Evolutionary conservation across 75 land plant species (phyloP), one percentile per base, ranked within the genome.

Genomic region (Sequoia sempervirens): DNA sequence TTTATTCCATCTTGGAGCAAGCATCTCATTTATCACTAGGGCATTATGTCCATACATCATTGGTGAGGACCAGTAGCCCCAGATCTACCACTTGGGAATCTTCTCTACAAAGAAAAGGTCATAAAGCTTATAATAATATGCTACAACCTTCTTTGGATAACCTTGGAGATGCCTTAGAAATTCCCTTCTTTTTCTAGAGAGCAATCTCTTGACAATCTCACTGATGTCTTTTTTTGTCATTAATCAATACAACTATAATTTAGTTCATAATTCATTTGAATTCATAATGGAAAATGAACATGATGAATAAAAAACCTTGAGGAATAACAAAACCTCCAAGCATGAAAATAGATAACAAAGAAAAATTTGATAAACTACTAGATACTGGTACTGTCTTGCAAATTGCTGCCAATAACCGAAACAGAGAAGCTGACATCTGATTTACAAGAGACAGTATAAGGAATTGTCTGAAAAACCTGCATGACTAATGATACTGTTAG

Each of bases 391-490:
- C 84, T 43, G 84, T 86, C 83, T 91, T 87, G 61, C 91, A 90
- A 41, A 90, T 40, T 37, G 87, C 94, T 56, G 90, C 91, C 81
- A 91, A 83, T 75, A 92, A 87, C 1, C 92, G 86, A 75, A 94
- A 94, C 53, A 94, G 83, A 36, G 87, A 85, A 18, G 88, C 86
- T 40, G 92, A 87, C 94, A 92, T 92, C 80, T 92, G 91, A 87
- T 94, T 92, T 26, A 91, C 69, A 14, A 84, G 83, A 52, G 91
- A 83, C 11, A 91, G 84, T n/a, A 89, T 82, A 83, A 94, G 66
- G 12, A 86, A 85, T 70, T 92, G 91, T 17, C 87, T 70, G 78
- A 94, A 90, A 83, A 92, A 89, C 80, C 92, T 94, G 90, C 17
- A 56, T 50, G 30, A 23, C 10, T 23, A 83, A 43, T 45, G 74